Evolutionary conservation across 2,329 filamentous ascomycete species (phyloP).

Genomic region (Stagonosporopsis vannaccii): DNA sequence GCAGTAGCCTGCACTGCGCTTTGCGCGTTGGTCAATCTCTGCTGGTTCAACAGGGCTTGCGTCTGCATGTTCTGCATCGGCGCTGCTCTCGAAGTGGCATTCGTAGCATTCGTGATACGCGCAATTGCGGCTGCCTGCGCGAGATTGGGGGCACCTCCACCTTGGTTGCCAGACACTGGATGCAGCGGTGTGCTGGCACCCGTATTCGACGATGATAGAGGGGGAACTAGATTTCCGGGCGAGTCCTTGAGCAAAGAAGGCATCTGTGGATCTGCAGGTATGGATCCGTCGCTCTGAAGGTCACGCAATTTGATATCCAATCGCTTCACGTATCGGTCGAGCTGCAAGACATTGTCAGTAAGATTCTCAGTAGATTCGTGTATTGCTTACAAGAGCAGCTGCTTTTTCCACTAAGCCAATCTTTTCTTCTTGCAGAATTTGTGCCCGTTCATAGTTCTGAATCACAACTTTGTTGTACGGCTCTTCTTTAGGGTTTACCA

Average conservation of each 20-base stretch:
- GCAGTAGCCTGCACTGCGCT: conserved; percentile 41
- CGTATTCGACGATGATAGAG: conserved; percentile 54
- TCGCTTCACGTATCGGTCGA: conserved; percentile 69
- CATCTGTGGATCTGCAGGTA: conserved; percentile 65
- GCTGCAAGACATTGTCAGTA: conserved; percentile 36
- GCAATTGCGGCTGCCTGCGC: conserved; percentile 58
- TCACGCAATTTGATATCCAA: conserved; percentile 69
- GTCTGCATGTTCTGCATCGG: conserved; percentile 49
- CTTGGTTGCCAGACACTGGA: conserved; percentile 63
- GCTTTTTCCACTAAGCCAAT: conserved; percentile 71
- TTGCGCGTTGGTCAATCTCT: conserved; percentile 46
- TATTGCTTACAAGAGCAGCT: conserved; percentile 63
- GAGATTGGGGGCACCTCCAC: conserved; percentile 60
- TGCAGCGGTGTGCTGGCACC: conserved; percentile 60
- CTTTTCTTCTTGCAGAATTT: conserved; percentile 78
- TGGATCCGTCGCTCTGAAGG: conserved; percentile 65
- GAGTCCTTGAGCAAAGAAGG: conserved; percentile 64
- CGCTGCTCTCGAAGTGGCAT: conserved; percentile 38
- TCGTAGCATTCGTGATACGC: conserved; percentile 49
- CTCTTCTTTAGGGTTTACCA: conserved; percentile 78
- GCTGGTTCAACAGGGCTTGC: conserved; percentile 48
- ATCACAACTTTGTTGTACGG: conserved; percentile 69
- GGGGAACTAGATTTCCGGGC: conserved; percentile 59
- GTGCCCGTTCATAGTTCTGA: conserved; percentile 72
- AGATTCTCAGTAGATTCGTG: background rate